These are phyloP conservation scores for Orbilia quercus DNA, from an alignment of 2,329 filamentous ascomycete genomes.

Conservation along the genomic window DNA sequence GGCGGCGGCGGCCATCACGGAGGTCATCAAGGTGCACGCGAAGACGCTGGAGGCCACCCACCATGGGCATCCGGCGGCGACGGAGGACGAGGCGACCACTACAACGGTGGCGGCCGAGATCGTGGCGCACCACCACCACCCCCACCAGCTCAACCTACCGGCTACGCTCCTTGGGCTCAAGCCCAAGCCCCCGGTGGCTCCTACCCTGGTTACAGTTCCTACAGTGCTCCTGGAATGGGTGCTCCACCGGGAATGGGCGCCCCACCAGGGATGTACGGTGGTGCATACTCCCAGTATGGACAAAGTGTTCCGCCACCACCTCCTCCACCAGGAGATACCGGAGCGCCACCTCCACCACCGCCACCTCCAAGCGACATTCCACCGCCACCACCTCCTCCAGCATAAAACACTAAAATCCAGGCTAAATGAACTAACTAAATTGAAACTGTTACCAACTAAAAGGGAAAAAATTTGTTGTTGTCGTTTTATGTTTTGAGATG, in stretches of 20 bases:
- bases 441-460: neutral
- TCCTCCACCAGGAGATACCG: conserved; percentile 57
- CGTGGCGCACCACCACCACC: conserved; percentile 70
- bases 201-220: too few relatives aligned
- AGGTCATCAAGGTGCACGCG: conserved; percentile 68
- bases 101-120: conserved; percentile 67
- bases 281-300: conserved; percentile 40
- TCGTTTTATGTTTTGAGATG: neutral
- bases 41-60: conserved; percentile 69
- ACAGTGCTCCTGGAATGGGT: conserved; percentile 51
- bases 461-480: conserved; percentile 25
- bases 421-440: conserved; percentile 7
- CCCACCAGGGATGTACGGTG: conserved; percentile 47
- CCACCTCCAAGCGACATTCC: conserved; percentile 58
- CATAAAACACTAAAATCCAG: neutral
- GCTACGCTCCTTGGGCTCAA: conserved; percentile 46
- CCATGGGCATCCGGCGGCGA: conserved; percentile 64
- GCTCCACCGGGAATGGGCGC: conserved; percentile 49
- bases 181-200: conserved; percentile 46
- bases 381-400: conserved; percentile 58
- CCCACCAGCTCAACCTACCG: conserved; percentile 61
- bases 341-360: conserved; percentile 59
- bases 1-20: conserved; percentile 63
- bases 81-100: conserved; percentile 66
- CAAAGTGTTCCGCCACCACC: conserved; percentile 38